Conservation (phyloP, 306 rosid genomes). For the Senna siamea region DNA sequence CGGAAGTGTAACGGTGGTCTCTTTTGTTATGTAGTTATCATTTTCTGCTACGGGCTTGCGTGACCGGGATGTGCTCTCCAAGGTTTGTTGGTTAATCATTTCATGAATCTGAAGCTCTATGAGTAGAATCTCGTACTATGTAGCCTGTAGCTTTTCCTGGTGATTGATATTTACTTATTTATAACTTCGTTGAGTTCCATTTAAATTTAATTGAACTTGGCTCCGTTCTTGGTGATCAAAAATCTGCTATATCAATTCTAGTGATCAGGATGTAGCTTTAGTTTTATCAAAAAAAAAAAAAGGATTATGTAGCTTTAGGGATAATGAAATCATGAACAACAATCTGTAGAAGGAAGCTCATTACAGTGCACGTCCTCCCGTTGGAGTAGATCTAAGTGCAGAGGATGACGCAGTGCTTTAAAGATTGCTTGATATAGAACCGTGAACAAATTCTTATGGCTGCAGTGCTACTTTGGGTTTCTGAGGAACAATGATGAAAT, state of each 20-base stretch:
- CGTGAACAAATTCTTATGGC: too few relatives aligned
- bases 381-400: neutral
- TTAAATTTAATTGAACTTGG: neutral
- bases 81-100: slow-evolving; percentile 66
- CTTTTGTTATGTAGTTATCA: slow-evolving; percentile 66
- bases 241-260: neutral
- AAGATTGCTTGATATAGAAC: neutral
- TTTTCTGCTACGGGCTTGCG: slow-evolving; percentile 77
- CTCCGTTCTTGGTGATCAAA: neutral
- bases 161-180: neutral
- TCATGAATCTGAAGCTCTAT: slow-evolving; percentile 25
- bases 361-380: slow-evolving; percentile 1
- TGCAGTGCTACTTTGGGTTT: neutral
- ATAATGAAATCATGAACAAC: slow-evolving; percentile 17
- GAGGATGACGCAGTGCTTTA: slow-evolving; percentile 1
- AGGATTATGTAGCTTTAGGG: slow-evolving; percentile 2
- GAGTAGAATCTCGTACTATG: neutral
- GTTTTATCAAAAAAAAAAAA: too few relatives aligned
- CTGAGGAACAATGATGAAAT: neutral
- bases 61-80: slow-evolving; percentile 85
- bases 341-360: slow-evolving; percentile 16
- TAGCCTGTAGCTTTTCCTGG: neutral
- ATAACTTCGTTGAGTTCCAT: neutral
- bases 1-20: slow-evolving; percentile 11
- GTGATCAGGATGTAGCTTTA: neutral